A percentile compares a stretch with the other conserved stretches of the same genome.
Conservation (phyloP, 169 alveolate genomes). For the Babesia sp. region DNA sequence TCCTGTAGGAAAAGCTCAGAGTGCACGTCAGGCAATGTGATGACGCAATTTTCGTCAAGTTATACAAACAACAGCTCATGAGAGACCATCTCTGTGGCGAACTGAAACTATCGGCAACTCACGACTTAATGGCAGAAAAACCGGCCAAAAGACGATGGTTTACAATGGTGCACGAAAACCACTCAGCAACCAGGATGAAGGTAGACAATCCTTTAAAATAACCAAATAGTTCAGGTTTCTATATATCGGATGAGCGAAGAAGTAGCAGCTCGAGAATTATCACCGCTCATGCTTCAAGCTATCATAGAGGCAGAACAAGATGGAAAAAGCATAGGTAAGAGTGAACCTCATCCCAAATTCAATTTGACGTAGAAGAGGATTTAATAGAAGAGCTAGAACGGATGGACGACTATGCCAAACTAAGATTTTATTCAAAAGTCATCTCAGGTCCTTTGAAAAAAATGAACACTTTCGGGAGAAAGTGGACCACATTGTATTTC, state of each 20-base stretch:
- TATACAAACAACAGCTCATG: constrained; percentile 20
- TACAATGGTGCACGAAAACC: constrained; percentile 34
- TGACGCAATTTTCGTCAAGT: constrained; percentile 15
- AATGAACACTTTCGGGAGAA: constrained; percentile 49
- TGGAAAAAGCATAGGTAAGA: constrained; percentile 30
- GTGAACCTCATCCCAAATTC: no score
- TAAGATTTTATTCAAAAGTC: constrained; percentile 57
- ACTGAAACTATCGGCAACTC: constrained; percentile 23
- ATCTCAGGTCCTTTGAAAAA: constrained; percentile 60
- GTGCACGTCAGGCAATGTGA: constrained; percentile 68
- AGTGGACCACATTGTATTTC: constrained; percentile 55
- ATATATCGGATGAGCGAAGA: constrained; percentile 39
- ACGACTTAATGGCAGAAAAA: constrained; percentile 30
- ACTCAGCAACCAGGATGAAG: constrained; percentile 34
- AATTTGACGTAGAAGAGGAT: constrained; percentile 38
- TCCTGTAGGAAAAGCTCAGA: constrained; percentile 51
- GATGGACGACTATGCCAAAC: constrained; percentile 42
- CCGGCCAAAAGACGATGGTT: constrained; percentile 51
- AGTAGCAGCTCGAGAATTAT: constrained; percentile 30
- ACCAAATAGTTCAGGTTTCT: constrained; percentile 12
- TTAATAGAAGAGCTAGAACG: constrained; percentile 34
- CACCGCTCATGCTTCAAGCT: constrained; percentile 56
- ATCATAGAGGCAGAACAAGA: constrained; percentile 40
- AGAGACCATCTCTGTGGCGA: constrained; percentile 3
- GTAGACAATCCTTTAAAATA: constrained; percentile 11